Evolutionary conservation across 1,284 basidiomycete genomes (phyloP).

Genomic region (Irpex rosettiformis): DNA sequence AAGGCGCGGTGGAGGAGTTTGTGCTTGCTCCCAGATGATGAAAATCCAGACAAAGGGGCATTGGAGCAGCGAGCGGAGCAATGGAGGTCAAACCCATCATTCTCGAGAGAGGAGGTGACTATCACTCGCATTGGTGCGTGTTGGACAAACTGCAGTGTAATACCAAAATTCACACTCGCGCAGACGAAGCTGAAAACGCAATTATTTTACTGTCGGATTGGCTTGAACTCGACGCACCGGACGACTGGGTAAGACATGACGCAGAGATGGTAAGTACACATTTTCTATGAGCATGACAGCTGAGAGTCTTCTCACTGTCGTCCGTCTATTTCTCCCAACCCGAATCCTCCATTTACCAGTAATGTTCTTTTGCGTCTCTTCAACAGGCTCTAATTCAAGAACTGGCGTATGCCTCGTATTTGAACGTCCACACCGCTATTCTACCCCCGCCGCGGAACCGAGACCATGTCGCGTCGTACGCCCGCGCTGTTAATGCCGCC

Average conservation of each 20-base stretch:
- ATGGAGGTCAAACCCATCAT: constrained; percentile 84
- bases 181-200: constrained; percentile 83
- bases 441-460: constrained; percentile 90
- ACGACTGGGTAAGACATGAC: constrained; percentile 95
- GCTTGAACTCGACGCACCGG: constrained; percentile 91
- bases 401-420: constrained; percentile 89
- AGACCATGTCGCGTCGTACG: constrained; percentile 86
- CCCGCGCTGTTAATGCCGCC: constrained; percentile 81
- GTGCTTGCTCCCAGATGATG: constrained; percentile 67
- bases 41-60: constrained; percentile 47
- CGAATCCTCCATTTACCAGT: background rate
- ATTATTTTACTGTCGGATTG: constrained; percentile 86
- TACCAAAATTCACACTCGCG: background rate
- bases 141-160: too few relatives aligned
- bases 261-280: constrained; percentile 79
- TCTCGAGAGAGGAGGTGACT: constrained; percentile 84
- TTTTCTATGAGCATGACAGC: background rate
- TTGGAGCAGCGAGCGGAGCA: constrained; percentile 78
- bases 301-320: background rate
- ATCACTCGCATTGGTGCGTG: constrained; percentile 77
- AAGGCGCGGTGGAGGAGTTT: constrained; percentile 85
- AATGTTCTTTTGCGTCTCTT: background rate
- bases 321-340: background rate
- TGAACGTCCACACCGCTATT: constrained; percentile 82
- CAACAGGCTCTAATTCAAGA: constrained; percentile 89